These are phyloP conservation scores for Eragrostis curvula DNA, from an alignment of 176 grass and related monocot species.

Conservation along the genomic window DNA sequence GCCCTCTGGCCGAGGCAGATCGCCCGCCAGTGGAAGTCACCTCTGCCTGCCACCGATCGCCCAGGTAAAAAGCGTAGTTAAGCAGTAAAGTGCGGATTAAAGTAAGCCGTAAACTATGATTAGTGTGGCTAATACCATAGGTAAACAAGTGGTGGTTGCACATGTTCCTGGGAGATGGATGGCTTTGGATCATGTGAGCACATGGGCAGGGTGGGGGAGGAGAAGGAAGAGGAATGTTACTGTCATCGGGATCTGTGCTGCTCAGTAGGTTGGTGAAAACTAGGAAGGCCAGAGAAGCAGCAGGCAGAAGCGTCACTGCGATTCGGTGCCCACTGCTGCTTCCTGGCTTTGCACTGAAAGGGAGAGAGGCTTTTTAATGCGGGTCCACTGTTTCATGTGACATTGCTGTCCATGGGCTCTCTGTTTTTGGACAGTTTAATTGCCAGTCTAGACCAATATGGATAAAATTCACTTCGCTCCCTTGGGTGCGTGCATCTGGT, in stretches of 20 bases:
- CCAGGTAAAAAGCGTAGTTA: neutral
- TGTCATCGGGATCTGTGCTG: conserved; percentile 68
- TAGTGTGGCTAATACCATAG: neutral
- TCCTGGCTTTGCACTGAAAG: conserved; percentile 50
- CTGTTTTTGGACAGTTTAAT: neutral
- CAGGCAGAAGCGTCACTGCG: conserved; percentile 1
- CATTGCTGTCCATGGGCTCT: conserved; percentile 24
- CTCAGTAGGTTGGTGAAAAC: conserved; percentile 45
- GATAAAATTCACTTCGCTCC: neutral
- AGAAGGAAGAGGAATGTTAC: conserved; percentile 68
- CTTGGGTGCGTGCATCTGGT: neutral
- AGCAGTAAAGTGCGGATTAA: conserved; percentile 20
- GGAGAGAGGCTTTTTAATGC: conserved; percentile 23
- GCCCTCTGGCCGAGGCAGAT: conserved; percentile 44
- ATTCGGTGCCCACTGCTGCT: conserved; percentile 44
- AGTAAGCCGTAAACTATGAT: conserved; percentile 31
- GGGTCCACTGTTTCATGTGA: neutral
- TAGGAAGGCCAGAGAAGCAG: conserved; percentile 20
- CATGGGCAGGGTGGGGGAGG: conserved; percentile 35
- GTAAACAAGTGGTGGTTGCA: conserved; percentile 15
- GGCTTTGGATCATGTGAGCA: conserved; percentile 54
- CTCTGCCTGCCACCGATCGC: conserved; percentile 2
- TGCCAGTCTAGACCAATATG: conserved; percentile 24
- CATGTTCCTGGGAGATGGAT: conserved; percentile 27
- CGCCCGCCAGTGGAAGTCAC: conserved; percentile 39